Evolutionary conservation across 2,329 filamentous ascomycete genomes (phyloP), one percentile per base, ranked within the genome.

Genomic region (Colletotrichum noveboracense): DNA sequence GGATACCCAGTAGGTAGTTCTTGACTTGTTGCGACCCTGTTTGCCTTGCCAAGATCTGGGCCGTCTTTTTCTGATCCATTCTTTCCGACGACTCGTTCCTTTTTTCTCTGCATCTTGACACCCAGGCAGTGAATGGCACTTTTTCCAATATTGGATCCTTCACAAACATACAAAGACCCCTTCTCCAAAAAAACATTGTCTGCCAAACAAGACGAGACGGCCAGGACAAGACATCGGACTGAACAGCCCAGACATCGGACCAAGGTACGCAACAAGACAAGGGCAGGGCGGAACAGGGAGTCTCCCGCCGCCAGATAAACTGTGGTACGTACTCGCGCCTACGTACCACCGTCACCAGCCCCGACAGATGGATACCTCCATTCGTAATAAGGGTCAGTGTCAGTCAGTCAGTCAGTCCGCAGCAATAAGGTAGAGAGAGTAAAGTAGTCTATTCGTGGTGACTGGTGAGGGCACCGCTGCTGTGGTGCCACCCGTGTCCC

Each of bases 11-110:
- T 21, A 21, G 43, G n/a, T 48, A 21, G 43, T 52, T 52, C 43
- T 52, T 21, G n/a, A 26, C 32, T 43, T 43, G 32, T 70, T 56
- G 48, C 28, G 28, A 55, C 71, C 26, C 36, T 34, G 68, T 16
- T 62, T 72, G 58, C 62, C 64, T 69, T 60, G 64, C 73, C 73
- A 75, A 75, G 70, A 73, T 58, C 55, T 48, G 64, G 64, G 72
- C 36, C 43, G n/a, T 21, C 32, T 18, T 21, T 32, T 70, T 52
- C 1, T 65, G 56, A 21, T 68, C 56, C 73, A 68, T 72, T 24
- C 65, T 62, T 66, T 60, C 60, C 74, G 58, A 30, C 12, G 14
- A 24, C 55, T 68, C 48, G 28, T 36, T 66, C 14, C 34, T 43
- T 67, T 24, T 8, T 67, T 55, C 30, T 38, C 24, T 62, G 58